A percentile compares a stretch with the other conserved stretches of the same genome.
phyloP scores from a whole-genome alignment of 441 rosid species.

The Omphalea diandra region DNA sequence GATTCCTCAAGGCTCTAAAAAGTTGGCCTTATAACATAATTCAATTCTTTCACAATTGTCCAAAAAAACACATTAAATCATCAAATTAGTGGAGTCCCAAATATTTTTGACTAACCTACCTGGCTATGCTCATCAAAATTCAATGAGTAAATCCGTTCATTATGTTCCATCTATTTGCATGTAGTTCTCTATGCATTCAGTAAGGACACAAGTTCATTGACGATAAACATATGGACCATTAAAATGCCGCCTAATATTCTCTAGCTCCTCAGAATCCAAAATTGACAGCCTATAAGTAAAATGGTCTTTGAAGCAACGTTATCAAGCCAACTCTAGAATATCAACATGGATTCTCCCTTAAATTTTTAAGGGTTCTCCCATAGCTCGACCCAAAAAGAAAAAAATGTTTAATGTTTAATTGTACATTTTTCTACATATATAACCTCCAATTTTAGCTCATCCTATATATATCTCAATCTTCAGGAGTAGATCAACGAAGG shows the following conservation, averaged over 20 bases:
- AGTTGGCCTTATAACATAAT: conserved; percentile 33
- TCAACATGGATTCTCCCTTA: background rate
- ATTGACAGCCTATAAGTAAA: background rate
- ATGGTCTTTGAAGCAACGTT: background rate
- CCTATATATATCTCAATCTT: background rate
- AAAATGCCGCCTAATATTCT: background rate
- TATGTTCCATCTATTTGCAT: background rate
- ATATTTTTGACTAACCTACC: too few species aligned
- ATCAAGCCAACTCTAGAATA: background rate
- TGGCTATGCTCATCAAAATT: too few species aligned
- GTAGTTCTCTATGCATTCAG: too few species aligned
- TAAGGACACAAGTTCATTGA: background rate
- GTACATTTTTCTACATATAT: too few species aligned
- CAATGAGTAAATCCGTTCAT: background rate
- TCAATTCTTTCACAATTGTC: conserved; percentile 56
- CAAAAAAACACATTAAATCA: conserved; percentile 25
- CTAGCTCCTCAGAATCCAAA: background rate
- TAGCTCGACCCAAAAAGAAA: too few species aligned
- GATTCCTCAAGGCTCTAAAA: conserved; percentile 11
- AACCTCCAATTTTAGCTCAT: background rate
- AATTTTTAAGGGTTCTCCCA: background rate
- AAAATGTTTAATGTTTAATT: too few species aligned
- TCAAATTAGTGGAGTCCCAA: background rate
- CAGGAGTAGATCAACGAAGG: background rate
- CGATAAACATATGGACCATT: background rate